phyloP scores from a whole-genome alignment of 352 stramenopile genomes.

The Globisporangium rhizosaccharum region DNA sequence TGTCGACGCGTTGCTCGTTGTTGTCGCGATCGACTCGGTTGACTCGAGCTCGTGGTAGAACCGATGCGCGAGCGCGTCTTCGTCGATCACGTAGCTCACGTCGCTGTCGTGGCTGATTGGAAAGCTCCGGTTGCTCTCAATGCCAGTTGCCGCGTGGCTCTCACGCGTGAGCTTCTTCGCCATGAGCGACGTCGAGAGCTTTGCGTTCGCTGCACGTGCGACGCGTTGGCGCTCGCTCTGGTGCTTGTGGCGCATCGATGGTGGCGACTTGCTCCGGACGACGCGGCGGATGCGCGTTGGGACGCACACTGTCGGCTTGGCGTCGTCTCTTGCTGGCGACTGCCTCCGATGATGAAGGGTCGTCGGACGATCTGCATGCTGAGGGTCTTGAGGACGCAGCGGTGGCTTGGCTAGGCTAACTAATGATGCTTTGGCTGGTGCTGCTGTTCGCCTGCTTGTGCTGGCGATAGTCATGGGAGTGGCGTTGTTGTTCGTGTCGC shows the following conservation, averaged over 20 bases:
- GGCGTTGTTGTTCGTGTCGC: not conserved
- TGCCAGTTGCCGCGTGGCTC: not conserved
- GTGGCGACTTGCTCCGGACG: not conserved
- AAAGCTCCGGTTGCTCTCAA: not conserved
- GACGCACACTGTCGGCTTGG: no score
- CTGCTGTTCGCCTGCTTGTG: no score
- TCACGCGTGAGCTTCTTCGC: conserved; percentile 6
- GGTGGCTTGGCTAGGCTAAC: no score
- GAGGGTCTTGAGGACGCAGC: no score
- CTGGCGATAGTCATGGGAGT: no score
- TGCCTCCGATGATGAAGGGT: no score
- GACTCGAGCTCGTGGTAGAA: conserved; percentile 9
- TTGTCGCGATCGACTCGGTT: conserved; percentile 4
- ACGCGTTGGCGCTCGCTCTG: conserved; percentile 2
- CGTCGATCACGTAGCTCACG: conserved; percentile 10
- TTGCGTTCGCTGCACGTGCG: conserved; percentile 3
- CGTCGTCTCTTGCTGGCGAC: no score
- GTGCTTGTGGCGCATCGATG: not conserved
- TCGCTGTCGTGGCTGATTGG: not conserved
- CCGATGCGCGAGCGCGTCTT: conserved; percentile 4
- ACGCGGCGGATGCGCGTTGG: no score
- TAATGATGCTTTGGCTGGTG: no score
- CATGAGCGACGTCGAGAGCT: conserved; percentile 14
- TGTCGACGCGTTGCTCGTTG: conserved; percentile 1
- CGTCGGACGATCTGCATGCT: no score